Base-by-base conservation (phyloP, 352 stramenopile species). In the Phytophthora citricola region DNA sequence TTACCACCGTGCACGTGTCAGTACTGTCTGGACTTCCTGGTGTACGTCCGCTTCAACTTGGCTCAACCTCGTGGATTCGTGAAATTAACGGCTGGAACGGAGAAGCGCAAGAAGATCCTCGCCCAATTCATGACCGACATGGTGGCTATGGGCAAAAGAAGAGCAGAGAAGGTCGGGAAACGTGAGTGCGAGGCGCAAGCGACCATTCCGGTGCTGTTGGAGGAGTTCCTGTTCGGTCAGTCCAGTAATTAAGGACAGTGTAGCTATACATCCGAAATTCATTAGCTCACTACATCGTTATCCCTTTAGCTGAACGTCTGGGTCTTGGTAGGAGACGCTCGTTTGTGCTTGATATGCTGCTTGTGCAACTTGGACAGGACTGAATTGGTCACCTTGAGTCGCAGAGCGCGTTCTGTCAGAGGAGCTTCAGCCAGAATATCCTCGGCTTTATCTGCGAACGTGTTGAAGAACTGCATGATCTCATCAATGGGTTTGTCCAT, bases 381-480 rank as follows among this genome's bases (percentile, higher is more conserved):
- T 14, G 46, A 76, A 69, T 92, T 93, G 24, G 88, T 95, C 38
- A 94, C 74, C 62, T 95, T 95, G 55, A 93, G 79, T 20, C 73
- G 53, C 27, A 95, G 66, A 4, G 85, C 86, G 11, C 70, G 69
- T 20, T 78, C 50, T 0, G 87, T 58, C 2, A 95, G 67, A 41
- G 63, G 52, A 7, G 82, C 38, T 10, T 77, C 68, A n/a, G 81
- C 78, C 32, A 94, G 75, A 31, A 93, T 45, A 20, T 85, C 75
- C 10, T 91, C 71, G 4, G 73, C 75, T 20, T 82, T 69, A 49
- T 79, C 74, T 29, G 73, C 70, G 51, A 94, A 95, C 11, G 88
- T 94, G 64, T 94, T 96, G 66, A 96, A 88, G 52, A 94, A 93
- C 58, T 89, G 76, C 83, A 94, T 95, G 31, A 94, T 81, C 56